These are phyloP conservation scores for Bombardia bombarda DNA, from an alignment of 495 filamentous ascomycete species.

Conservation along the genomic window DNA sequence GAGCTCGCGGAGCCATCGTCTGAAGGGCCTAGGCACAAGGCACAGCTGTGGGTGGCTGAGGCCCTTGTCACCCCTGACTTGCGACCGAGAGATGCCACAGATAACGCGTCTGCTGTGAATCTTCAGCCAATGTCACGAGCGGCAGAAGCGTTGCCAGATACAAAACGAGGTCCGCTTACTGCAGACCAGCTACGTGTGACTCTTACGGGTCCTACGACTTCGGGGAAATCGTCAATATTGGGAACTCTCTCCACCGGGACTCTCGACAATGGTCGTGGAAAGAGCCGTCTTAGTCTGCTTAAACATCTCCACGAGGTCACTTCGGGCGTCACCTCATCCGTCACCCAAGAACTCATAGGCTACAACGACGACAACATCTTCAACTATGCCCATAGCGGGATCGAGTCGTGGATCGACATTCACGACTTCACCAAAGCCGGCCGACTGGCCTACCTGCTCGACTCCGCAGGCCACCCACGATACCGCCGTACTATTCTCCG, in stretches of 20 bases:
- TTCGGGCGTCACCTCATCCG: conserved; percentile 85
- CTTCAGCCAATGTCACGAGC: conserved; percentile 5
- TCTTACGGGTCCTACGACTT: conserved; percentile 82
- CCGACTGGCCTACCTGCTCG: conserved; percentile 77
- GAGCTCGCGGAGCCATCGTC: not conserved
- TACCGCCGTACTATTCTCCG: conserved; percentile 82
- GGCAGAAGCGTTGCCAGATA: conserved; percentile 12
- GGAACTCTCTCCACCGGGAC: conserved; percentile 82
- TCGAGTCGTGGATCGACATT: conserved; percentile 91
- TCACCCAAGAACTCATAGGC: conserved; percentile 87
- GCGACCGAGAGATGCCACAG: conserved; percentile 10
- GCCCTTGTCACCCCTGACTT: conserved; percentile 46
- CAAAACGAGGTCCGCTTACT: conserved; percentile 25
- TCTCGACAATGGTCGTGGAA: conserved; percentile 86
- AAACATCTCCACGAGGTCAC: conserved; percentile 93
- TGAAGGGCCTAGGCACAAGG: conserved; percentile 25
- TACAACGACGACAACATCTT: conserved; percentile 64
- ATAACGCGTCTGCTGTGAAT: conserved; percentile 1
- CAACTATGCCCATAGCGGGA: conserved; percentile 80
- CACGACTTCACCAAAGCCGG: conserved; percentile 66
- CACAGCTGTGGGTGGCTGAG: conserved; percentile 80
- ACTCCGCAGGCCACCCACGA: conserved; percentile 82
- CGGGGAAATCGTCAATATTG: conserved; percentile 85
- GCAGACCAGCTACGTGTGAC: conserved; percentile 85
- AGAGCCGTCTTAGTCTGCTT: conserved; percentile 74